These are phyloP conservation scores for Tylopilus sp. DNA, from an alignment of 768 basidiomycete genomes.

Conservation along the genomic window DNA sequence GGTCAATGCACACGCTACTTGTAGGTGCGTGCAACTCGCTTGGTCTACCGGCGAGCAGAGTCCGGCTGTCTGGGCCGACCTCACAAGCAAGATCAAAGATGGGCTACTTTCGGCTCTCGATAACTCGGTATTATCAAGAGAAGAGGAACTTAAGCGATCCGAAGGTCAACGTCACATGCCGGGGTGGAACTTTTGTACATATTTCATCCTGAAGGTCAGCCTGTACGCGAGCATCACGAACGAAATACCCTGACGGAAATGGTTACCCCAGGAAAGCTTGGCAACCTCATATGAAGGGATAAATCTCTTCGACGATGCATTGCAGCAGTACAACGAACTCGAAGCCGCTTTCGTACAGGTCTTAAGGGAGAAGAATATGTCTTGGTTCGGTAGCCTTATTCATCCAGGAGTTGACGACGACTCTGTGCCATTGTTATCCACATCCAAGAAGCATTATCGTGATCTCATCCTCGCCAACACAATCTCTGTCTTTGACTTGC, in stretches of 20 bases:
- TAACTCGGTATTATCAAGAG: conserved; percentile 65
- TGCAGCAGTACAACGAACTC: conserved; percentile 87
- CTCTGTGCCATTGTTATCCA: conserved; percentile 73
- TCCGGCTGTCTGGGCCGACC: conserved; percentile 83
- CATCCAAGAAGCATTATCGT: conserved; percentile 78
- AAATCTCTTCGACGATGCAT: conserved; percentile 84
- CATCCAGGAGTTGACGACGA: conserved; percentile 71
- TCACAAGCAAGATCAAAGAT: conserved; percentile 87
- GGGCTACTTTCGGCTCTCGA: conserved; percentile 85
- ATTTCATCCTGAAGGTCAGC: conserved; percentile 89
- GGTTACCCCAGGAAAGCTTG: conserved; percentile 73
- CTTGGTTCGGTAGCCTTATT: conserved; percentile 90
- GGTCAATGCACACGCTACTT: conserved; percentile 14
- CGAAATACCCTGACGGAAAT: neutral
- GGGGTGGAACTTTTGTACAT: conserved; percentile 98
- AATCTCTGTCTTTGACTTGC: conserved; percentile 92
- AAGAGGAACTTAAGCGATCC: conserved; percentile 88
- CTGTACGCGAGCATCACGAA: conserved; percentile 1
- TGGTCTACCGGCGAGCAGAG: conserved; percentile 72
- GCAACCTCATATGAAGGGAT: conserved; percentile 91
- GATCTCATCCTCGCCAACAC: conserved; percentile 86
- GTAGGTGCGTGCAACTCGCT: conserved; percentile 77
- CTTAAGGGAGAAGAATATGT: conserved; percentile 74
- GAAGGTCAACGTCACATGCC: conserved; percentile 90
- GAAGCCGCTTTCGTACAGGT: conserved; percentile 79